Evolutionary conservation across 2,329 filamentous ascomycete species (phyloP).

Genomic region (Geosmithia putterillii): DNA sequence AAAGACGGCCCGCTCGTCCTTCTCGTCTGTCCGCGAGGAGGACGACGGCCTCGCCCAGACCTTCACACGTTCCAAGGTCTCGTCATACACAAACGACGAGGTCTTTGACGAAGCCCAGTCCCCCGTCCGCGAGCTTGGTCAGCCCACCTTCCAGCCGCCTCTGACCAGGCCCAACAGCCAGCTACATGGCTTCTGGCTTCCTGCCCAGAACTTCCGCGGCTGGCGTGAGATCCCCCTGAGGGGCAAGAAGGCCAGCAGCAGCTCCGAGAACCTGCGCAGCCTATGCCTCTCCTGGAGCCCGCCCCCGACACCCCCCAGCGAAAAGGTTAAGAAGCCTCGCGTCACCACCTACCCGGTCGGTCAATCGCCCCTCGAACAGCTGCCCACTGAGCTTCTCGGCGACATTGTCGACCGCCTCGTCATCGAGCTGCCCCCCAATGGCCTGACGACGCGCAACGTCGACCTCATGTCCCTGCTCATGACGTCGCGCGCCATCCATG

Average conservation of each 20-base stretch:
- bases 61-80: constrained; percentile 51
- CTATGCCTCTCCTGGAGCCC: constrained; percentile 42
- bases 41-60: constrained; percentile 47
- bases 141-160: constrained; percentile 35
- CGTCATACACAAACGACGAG: constrained; percentile 40
- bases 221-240: constrained; percentile 51
- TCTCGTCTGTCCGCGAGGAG: constrained; percentile 50
- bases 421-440: constrained; percentile 59
- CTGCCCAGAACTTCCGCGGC: constrained; percentile 44
- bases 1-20: constrained; percentile 37
- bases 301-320: constrained; percentile 12
- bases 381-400: constrained; percentile 59
- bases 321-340: constrained; percentile 16
- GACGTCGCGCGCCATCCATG: constrained; percentile 63
- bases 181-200: constrained; percentile 46
- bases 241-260: constrained; percentile 47
- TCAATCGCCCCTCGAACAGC: constrained; percentile 47
- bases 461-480: constrained; percentile 66
- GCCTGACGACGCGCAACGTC: constrained; percentile 62
- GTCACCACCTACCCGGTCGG: constrained; percentile 24
- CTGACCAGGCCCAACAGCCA: constrained; percentile 42
- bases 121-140: constrained; percentile 26
- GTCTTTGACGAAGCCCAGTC: constrained; percentile 32
- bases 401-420: constrained; percentile 64
- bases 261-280: constrained; percentile 46